These are phyloP conservation scores for Pythium aphanidermatum DNA, from an alignment of 352 stramenopile species.

Conservation along the genomic window DNA sequence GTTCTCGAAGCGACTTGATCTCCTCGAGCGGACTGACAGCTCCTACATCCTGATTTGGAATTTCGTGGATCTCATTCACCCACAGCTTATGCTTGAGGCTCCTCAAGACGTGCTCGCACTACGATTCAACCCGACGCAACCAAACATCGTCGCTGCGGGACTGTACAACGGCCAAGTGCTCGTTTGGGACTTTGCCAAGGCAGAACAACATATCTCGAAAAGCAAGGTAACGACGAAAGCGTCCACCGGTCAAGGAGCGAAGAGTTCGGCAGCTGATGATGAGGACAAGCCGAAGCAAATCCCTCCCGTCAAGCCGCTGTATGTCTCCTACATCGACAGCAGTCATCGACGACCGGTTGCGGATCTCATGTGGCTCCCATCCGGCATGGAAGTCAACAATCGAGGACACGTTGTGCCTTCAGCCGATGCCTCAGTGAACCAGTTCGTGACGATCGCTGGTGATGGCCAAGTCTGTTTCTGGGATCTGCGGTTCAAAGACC, in stretches of 20 bases:
- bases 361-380: slow-evolving; percentile 86
- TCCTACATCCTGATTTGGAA: slow-evolving; percentile 93
- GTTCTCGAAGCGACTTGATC: slow-evolving; percentile 79
- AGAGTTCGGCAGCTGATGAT: slow-evolving; percentile 8
- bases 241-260: slow-evolving; percentile 12
- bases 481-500: slow-evolving; percentile 89
- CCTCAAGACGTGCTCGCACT: slow-evolving; percentile 88
- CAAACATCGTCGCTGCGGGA: slow-evolving; percentile 74
- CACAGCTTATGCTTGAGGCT: slow-evolving; percentile 89
- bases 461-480: slow-evolving; percentile 92
- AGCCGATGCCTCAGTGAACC: slow-evolving; percentile 50
- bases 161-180: slow-evolving; percentile 88
- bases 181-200: slow-evolving; percentile 88
- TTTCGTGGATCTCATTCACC: slow-evolving; percentile 92
- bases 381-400: slow-evolving; percentile 84
- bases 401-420: slow-evolving; percentile 73
- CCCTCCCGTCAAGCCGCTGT: slow-evolving; percentile 59
- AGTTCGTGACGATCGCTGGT: slow-evolving; percentile 90
- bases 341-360: slow-evolving; percentile 83
- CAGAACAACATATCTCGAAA: slow-evolving; percentile 57
- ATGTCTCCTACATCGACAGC: slow-evolving; percentile 84
- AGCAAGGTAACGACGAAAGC: slow-evolving; percentile 38
- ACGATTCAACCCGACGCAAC: slow-evolving; percentile 85
- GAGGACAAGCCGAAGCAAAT: slow-evolving; percentile 54
- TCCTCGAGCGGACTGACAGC: slow-evolving; percentile 68